Base-by-base conservation (phyloP, 108 stramenopile genomes). In the Skeletonema tropicum region DNA sequence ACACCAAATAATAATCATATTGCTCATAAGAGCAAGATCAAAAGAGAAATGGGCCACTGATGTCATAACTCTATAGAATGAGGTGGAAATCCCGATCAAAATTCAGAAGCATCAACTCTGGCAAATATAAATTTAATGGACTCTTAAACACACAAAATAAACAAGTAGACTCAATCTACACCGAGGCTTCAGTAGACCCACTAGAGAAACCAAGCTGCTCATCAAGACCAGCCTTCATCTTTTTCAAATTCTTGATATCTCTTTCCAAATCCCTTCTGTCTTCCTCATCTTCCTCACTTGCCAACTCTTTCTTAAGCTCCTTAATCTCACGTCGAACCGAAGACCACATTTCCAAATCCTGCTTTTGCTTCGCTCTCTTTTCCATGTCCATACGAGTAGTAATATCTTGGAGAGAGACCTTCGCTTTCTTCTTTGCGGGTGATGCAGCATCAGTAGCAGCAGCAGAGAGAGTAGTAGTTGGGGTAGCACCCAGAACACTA, bases 321-420 rank as follows among this genome's bases (percentile, higher is more conserved):
- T 52, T 59, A 9, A 76, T 48, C 55, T 76, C 67, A n/a, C 46
- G 14, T 23, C 60, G 58, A 12, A 67, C 60, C 19, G 32, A 32
- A 10, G 60, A 48, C 75, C 75, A 76, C 75, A 76, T 76, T 6
- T 76, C 67, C 66, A 76, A 46, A 46, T 68, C 48, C 55, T 76
- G 75, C 48, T 76, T 67, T 25, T 76, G 67, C 7, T 46, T 41
- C 5, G 6, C 55, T n/a, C 70, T 33, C 36, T 45, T 57, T 12
- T 58, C 57, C 23, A 2, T 8, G 19, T 60, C 57, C 23, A n/a
- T 42, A 36, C 39, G 67, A 3, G 13, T n/a, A 21, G n/a, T 33
- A 32, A 68, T 30, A 5, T 68, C 67, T 29, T 48, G 21, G 7
- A 13, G 36, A 3, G 48, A 3, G 21, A 29, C 23, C 52, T 57